Conservation (phyloP, 2,329 filamentous ascomycete species). For the Mollisiaceae sp. region DNA sequence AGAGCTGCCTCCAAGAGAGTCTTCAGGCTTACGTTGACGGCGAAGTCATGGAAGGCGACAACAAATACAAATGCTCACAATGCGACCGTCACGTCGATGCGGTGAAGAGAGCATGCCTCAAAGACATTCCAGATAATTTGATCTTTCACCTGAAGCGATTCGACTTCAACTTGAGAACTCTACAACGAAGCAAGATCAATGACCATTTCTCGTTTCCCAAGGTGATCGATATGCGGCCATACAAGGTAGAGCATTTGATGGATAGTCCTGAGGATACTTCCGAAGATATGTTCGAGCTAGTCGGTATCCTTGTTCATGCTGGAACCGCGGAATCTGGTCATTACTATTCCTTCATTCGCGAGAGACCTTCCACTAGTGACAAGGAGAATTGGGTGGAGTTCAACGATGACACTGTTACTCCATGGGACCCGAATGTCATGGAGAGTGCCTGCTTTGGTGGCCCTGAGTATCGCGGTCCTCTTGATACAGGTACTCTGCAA, state of each 20-base stretch:
- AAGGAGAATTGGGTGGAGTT: constrained; percentile 80
- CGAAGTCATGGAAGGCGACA: constrained; percentile 96
- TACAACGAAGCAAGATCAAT: constrained; percentile 91
- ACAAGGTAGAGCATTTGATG: constrained; percentile 84
- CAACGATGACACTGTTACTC: constrained; percentile 83
- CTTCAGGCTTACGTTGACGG: constrained; percentile 94
- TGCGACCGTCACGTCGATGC: constrained; percentile 91
- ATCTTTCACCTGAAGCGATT: constrained; percentile 95
- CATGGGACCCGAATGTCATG: constrained; percentile 77
- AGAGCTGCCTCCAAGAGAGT: constrained; percentile 81
- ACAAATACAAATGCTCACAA: constrained; percentile 95
- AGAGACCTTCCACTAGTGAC: constrained; percentile 64
- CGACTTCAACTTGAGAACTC: constrained; percentile 77
- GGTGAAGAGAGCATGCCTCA: constrained; percentile 89
- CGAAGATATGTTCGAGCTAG: constrained; percentile 86
- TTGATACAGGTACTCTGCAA: constrained; percentile 49
- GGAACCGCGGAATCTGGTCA: constrained; percentile 94
- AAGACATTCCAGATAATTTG: constrained; percentile 89
- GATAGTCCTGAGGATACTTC: constrained; percentile 59
- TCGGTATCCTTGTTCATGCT: constrained; percentile 92
- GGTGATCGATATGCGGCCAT: constrained; percentile 84
- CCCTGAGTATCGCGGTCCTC: constrained; percentile 56
- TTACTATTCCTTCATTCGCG: constrained; percentile 94
- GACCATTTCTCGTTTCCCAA: constrained; percentile 89
- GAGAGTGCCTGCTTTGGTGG: constrained; percentile 83